Evolutionary conservation across 257 asterid species (phyloP).

Genomic region (Galeopsis tetrahit): DNA sequence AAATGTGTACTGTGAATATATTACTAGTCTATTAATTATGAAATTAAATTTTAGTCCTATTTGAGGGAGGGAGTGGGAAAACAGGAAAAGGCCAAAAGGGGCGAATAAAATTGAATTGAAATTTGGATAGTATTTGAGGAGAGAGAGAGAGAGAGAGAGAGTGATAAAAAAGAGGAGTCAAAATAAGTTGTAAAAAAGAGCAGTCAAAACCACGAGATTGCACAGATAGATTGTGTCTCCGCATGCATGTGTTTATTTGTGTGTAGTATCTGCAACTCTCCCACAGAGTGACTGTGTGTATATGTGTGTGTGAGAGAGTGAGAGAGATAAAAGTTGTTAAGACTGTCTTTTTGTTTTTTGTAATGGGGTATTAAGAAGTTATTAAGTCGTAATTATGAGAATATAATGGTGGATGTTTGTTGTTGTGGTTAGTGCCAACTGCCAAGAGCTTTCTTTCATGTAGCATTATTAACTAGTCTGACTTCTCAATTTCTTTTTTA

Average conservation of each 20-base stretch:
- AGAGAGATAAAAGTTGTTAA: not conserved
- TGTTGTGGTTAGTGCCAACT: slow-evolving; percentile 30
- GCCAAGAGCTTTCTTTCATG: not conserved
- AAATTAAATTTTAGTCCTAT: too few relatives aligned
- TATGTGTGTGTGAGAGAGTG: slow-evolving; percentile 14
- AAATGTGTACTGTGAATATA: slow-evolving; percentile 9
- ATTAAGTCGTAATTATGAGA: slow-evolving; percentile 44
- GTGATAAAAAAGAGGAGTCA: slow-evolving; percentile 82
- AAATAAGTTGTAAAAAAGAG: slow-evolving; percentile 45
- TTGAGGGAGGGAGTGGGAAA: too few relatives aligned
- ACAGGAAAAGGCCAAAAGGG: not conserved
- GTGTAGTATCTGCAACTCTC: not conserved
- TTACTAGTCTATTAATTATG: too few relatives aligned
- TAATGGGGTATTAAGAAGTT: not conserved
- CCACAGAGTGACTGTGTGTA: not conserved
- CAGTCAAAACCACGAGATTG: slow-evolving; percentile 39
- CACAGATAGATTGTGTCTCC: slow-evolving; percentile 49
- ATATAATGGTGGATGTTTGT: slow-evolving; percentile 40
- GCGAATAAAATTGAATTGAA: slow-evolving; percentile 2
- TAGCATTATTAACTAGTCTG: slow-evolving; percentile 12
- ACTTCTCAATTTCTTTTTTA: too few relatives aligned
- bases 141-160: slow-evolving; percentile 38
- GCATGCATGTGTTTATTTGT: slow-evolving; percentile 46
- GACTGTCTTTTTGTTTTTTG: slow-evolving; percentile 30
- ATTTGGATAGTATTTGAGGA: not conserved